A percentile compares a stretch with the other conserved stretches of the same genome.
phyloP scores from a whole-genome alignment of 2,329 filamentous ascomycete species.

The Aplosporella prunicola region DNA sequence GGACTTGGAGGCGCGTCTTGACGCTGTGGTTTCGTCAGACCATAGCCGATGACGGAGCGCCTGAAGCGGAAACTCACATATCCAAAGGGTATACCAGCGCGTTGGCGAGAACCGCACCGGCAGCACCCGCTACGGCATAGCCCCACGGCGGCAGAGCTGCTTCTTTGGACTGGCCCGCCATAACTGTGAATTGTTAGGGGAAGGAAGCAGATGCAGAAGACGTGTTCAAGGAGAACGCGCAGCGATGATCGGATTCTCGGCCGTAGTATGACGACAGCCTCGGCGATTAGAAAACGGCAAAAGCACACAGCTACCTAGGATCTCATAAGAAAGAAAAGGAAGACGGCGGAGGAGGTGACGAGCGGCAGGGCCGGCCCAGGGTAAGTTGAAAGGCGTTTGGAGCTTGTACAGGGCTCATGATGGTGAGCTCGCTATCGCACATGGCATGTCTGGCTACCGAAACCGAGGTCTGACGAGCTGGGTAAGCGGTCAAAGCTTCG shows the following conservation, averaged over 20 bases:
- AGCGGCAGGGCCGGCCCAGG: neutral
- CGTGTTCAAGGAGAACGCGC: slow-evolving; percentile 4
- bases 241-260: neutral
- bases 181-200: slow-evolving; percentile 17
- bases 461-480: too few relatives aligned
- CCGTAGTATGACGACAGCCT: neutral
- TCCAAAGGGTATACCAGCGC: slow-evolving; percentile 92
- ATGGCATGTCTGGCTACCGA: too few relatives aligned
- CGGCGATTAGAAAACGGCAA: neutral
- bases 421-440: too few relatives aligned
- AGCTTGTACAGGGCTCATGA: too few relatives aligned
- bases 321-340: slow-evolving; percentile 4
- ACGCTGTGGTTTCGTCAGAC: slow-evolving; percentile 50
- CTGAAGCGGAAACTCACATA: slow-evolving; percentile 71
- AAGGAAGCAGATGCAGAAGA: neutral
- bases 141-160: slow-evolving; percentile 79
- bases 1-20: slow-evolving; percentile 92
- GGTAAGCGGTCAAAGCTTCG: too few relatives aligned
- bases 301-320: too few relatives aligned
- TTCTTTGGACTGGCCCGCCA: slow-evolving; percentile 54
- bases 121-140: slow-evolving; percentile 81
- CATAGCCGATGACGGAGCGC: too few relatives aligned
- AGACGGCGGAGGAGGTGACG: neutral
- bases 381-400: neutral
- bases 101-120: slow-evolving; percentile 89